Conservation (phyloP, 1,139 yeast species). For the Eremothecium gossypii region DNA sequence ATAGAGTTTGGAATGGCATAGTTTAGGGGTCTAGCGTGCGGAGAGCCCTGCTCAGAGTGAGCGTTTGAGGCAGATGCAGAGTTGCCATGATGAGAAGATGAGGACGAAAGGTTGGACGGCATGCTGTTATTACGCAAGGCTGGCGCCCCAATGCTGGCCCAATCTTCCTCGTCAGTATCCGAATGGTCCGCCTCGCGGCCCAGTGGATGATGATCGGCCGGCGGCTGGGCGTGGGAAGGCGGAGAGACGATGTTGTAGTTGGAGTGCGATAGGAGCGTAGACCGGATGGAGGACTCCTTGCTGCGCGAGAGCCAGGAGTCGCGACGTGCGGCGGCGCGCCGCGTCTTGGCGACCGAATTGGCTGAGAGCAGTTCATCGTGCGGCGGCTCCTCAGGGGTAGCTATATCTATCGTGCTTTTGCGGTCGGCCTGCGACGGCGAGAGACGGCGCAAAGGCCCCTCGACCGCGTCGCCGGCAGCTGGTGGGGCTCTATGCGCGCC, state of each 20-base stretch:
- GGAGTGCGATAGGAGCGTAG: slow-evolving; percentile 14
- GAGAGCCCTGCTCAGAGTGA: slow-evolving; percentile 10
- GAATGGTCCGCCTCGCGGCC: slow-evolving; percentile 19
- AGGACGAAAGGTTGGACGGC: slow-evolving; percentile 10
- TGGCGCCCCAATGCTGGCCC: slow-evolving; percentile 83
- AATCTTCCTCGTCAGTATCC: slow-evolving; percentile 90
- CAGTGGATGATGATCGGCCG: background rate
- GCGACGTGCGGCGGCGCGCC: slow-evolving; percentile 13
- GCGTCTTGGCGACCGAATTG: slow-evolving; percentile 4
- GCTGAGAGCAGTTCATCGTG: background rate
- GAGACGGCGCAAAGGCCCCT: slow-evolving; percentile 6
- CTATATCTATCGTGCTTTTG: slow-evolving; percentile 13
- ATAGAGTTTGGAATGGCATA: no score
- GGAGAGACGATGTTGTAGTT: slow-evolving; percentile 6
- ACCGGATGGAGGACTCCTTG: slow-evolving; percentile 24
- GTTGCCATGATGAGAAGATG: slow-evolving; percentile 8
- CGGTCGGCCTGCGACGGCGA: slow-evolving; percentile 7
- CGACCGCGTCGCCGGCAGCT: background rate
- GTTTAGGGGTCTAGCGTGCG: background rate
- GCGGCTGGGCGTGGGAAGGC: background rate
- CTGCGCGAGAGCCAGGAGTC: slow-evolving; percentile 21
- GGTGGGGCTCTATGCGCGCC: slow-evolving; percentile 7
- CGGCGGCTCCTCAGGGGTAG: slow-evolving; percentile 7
- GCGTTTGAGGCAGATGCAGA: slow-evolving; percentile 15
- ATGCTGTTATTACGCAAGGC: slow-evolving; percentile 36